A percentile compares a stretch with the other conserved stretches of the same genome.
phyloP scores from a whole-genome alignment of 1,139 yeast species.

The Magnusiomyces tetraspermus region DNA sequence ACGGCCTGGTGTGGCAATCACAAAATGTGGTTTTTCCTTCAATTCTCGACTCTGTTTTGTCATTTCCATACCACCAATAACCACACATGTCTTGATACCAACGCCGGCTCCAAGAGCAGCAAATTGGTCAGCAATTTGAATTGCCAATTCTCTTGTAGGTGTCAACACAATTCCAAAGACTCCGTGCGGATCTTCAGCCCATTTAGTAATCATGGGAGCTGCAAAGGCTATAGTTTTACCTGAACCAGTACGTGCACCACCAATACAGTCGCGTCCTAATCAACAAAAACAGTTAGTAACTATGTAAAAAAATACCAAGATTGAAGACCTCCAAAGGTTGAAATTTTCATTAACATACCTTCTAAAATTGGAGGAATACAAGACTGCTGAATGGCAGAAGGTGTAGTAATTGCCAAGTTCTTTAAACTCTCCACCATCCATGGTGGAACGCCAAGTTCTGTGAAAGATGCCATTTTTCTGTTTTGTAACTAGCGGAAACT shows the following conservation, averaged over 20 bases:
- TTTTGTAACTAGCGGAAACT: too few relatives aligned
- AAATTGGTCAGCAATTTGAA: slow-evolving; percentile 95
- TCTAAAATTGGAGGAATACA: slow-evolving; percentile 79
- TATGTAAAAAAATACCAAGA: too few relatives aligned
- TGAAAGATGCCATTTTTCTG: slow-evolving; percentile 35
- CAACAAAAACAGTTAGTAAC: too few relatives aligned
- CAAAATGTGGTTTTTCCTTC: slow-evolving; percentile 82
- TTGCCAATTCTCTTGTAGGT: slow-evolving; percentile 90
- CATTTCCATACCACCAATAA: slow-evolving; percentile 95
- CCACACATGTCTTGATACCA: slow-evolving; percentile 69
- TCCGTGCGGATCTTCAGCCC: slow-evolving; percentile 95
- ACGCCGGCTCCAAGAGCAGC: slow-evolving; percentile 84
- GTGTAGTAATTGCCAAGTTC: slow-evolving; percentile 73
- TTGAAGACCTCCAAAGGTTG: too few relatives aligned
- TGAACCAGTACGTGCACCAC: slow-evolving; percentile 97
- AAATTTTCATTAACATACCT: too few relatives aligned
- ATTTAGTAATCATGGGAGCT: slow-evolving; percentile 84
- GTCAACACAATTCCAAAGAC: slow-evolving; percentile 82
- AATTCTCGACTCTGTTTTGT: slow-evolving; percentile 74
- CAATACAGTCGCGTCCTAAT: slow-evolving; percentile 72
- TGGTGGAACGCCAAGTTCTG: slow-evolving; percentile 63
- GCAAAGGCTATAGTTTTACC: slow-evolving; percentile 98
- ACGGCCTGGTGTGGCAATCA: slow-evolving; percentile 96
- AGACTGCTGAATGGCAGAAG: slow-evolving; percentile 78
- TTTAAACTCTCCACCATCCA: slow-evolving; percentile 79